Percentiles rank a stretch among this genome's conserved stretches.
phyloP scores from a whole-genome alignment of 495 filamentous ascomycete genomes.

The Aspergillus leporis region DNA sequence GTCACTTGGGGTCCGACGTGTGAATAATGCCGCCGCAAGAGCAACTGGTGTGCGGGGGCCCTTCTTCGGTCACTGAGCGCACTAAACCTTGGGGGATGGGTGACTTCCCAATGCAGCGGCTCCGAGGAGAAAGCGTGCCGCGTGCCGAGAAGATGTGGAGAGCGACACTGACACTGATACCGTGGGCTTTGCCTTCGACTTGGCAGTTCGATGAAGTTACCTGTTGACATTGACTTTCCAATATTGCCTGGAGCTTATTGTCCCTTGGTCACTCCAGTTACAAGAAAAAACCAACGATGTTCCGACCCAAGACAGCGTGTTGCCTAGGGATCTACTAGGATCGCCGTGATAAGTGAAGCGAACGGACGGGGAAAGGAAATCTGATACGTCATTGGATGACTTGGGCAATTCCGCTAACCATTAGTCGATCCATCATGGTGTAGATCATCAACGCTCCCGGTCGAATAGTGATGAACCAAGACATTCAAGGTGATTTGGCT shows the following conservation, averaged over 20 bases:
- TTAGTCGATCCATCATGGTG: neutral
- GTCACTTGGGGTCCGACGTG: neutral
- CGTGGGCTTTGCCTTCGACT: neutral
- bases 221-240: neutral
- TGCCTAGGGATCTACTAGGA: neutral
- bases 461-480: neutral
- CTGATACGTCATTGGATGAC: slow-evolving; percentile 14
- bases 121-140: slow-evolving; percentile 1
- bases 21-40: slow-evolving; percentile 1
- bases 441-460: neutral
- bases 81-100: neutral
- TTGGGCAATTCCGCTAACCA: slow-evolving; percentile 3
- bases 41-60: neutral
- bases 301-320: neutral
- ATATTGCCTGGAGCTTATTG: too few species aligned
- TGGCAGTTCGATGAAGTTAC: neutral
- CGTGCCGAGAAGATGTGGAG: neutral
- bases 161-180: neutral
- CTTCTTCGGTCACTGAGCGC: neutral
- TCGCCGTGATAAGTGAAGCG: neutral
- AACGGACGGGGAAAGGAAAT: neutral
- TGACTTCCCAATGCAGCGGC: neutral
- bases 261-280: neutral
- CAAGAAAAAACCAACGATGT: neutral
- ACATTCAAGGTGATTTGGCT: neutral